Evolutionary conservation across 495 filamentous ascomycete species (phyloP), one percentile per base, ranked within the genome.

Genomic region (Coniosporium apollinis): DNA sequence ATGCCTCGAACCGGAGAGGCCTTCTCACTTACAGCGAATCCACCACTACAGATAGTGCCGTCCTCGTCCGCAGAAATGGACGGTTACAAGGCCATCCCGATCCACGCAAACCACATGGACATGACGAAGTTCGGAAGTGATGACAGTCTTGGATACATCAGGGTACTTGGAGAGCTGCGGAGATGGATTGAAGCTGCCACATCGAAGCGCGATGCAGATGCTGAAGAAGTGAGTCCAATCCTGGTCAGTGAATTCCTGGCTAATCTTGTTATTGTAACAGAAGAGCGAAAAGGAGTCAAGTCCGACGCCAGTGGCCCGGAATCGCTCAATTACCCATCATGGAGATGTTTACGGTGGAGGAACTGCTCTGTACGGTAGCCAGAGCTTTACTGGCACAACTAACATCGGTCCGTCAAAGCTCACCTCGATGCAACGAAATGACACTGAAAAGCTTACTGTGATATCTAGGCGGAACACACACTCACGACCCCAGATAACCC

Each of bases 31-130:
- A n/a, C n/a, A n/a, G n/a, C n/a, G n/a, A n/a, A n/a, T n/a, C n/a
- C n/a, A n/a, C n/a, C n/a, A 8, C 15, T 32, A 34, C 18, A 55
- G 46, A 44, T 62, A 7, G 55, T 60, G 15, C 52, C 56, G 22
- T 44, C 43, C 43, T 33, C 48, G 16, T 62, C 58, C 13, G 59
- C 58, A 9, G 51, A 56, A 20, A 41, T 60, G 16, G 42, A 44
- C 18, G 48, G 56, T 42, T 49, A 55, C 7, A 49, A 60, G 34
- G 38, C 42, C 34, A 55, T 59, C 36, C 38, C 40, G 9, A 61
- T 62, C 37, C 48, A 47, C 22, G 43, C 41, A 28, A 37, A 61
- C 30, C 59, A 62, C 43, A 50, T 22, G 7, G 40, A 51, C 13
- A 61, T 62, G 51, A 49, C 55, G 24, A 58, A 52, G 39, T 62